Evolutionary conservation across 352 stramenopile species (phyloP), one percentile per base, ranked within the genome.

Genomic region (Aphanomyces invadans): DNA sequence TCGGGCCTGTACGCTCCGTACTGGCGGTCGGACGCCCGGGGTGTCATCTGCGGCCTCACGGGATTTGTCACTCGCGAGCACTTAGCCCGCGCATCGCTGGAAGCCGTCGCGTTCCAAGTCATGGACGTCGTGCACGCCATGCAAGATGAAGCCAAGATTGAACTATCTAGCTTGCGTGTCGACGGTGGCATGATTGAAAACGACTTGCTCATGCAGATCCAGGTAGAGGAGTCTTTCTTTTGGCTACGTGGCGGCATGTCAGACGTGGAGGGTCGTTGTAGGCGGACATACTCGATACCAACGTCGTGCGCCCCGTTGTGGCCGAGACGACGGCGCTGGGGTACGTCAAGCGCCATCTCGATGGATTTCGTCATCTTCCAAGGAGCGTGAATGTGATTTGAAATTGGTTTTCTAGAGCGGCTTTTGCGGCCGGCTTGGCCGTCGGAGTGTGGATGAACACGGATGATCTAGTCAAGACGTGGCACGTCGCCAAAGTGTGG

Each of bases 101-200:
- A 99, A 76, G 87, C 96, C 17, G 92, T 92, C 4, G 95, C 94
- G 29, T 99, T 98, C 77, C 97, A 99, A 81, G 89, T 85, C 19
- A 86, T 87, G 68, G 95, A 98, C 70, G 81, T 97, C 38, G 81
- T 99, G 55, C 82, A 95, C 26, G 95, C 96, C 44, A 98, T 98
- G 90, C 93, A 98, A 60, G 77, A 83, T 23, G 86, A 97, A 68
- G 90, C 87, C 68, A 95, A 88, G 15, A 83, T 97, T 28, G 79
- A 93, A 62, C 79, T 98, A 23, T 79, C 77, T 28, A 84, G 88
- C 62, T 80, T 99, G 52, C 95, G 97, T 75, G 97, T 99, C 1
- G 96, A 99, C 74, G 97, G 97, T 33, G 97, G 97, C 63, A 98
- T 98, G 80, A 97, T 97, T n/a, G 84, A 88, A 52, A 99, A 99